phyloP scores from a whole-genome alignment of 2,329 filamentous ascomycete genomes.

The Nigrospora osmanthi region DNA sequence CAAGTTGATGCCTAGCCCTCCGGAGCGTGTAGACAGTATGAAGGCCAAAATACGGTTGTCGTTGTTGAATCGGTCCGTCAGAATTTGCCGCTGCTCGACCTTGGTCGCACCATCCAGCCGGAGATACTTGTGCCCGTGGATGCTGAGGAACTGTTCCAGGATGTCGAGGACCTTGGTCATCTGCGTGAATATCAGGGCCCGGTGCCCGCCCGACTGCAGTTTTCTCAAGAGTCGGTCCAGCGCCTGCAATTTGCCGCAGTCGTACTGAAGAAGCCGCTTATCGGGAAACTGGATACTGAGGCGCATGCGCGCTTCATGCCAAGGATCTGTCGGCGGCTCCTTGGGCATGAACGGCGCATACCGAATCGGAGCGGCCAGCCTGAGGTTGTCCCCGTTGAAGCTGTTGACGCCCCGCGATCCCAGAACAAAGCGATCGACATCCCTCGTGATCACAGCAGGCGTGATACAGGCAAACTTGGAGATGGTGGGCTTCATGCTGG shows the following conservation, averaged over 20 bases:
- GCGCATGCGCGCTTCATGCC: conserved; percentile 88
- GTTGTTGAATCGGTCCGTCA: conserved; percentile 95
- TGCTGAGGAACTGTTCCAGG: conserved; percentile 93
- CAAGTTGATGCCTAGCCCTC: conserved; percentile 90
- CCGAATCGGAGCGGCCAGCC: conserved; percentile 46
- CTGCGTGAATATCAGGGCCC: conserved; percentile 96
- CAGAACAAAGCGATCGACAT: conserved; percentile 61
- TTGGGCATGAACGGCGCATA: conserved; percentile 50
- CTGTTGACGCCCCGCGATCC: conserved; percentile 49
- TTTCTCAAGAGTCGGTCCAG: conserved; percentile 80
- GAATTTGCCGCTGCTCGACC: conserved; percentile 87
- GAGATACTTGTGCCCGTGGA: conserved; percentile 94
- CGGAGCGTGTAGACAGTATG: conserved; percentile 89
- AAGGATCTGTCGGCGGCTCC: conserved; percentile 62
- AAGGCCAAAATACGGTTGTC: conserved; percentile 89
- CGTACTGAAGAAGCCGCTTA: conserved; percentile 91
- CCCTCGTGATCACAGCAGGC: conserved; percentile 76
- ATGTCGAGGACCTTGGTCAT: conserved; percentile 99
- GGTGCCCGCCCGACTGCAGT: conserved; percentile 82
- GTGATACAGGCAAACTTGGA: conserved; percentile 90
- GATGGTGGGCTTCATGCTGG: conserved; percentile 65
- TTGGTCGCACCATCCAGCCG: conserved; percentile 95
- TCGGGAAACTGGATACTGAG: conserved; percentile 95
- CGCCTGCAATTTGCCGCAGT: conserved; percentile 92
- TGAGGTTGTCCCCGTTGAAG: conserved; percentile 49